A percentile compares a stretch with the other conserved stretches of the same genome.
Evolutionary conservation across 2,329 filamentous ascomycete genomes (phyloP).

Genomic region (Torrubiella hemipterigena): DNA sequence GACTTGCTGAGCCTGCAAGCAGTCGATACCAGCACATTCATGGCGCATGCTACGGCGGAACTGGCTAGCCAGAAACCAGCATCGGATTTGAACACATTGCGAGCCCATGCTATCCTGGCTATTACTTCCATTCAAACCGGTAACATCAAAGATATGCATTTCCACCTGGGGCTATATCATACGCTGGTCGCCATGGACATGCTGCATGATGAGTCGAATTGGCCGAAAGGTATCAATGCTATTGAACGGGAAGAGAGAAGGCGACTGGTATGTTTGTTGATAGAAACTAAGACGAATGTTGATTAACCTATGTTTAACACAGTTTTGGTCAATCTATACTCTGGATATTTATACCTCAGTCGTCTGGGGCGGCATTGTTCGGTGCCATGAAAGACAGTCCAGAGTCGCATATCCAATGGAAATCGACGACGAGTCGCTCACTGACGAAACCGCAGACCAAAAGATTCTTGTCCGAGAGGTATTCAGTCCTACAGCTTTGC

Average conservation of each 20-base stretch:
- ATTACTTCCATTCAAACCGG: slow-evolving; percentile 39
- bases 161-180: slow-evolving; percentile 37
- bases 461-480: slow-evolving; percentile 3
- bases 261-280: slow-evolving; percentile 25
- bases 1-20: slow-evolving; percentile 27
- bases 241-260: slow-evolving; percentile 34
- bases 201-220: slow-evolving; percentile 40
- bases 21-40: background rate
- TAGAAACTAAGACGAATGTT: background rate
- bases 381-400: slow-evolving; percentile 12
- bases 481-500: slow-evolving; percentile 3
- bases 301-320: slow-evolving; percentile 1
- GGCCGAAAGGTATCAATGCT: slow-evolving; percentile 30
- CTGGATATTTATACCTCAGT: slow-evolving; percentile 41
- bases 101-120: slow-evolving; percentile 34
- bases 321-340: slow-evolving; percentile 46
- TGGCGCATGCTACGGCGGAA: background rate
- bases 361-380: slow-evolving; percentile 28
- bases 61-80: background rate
- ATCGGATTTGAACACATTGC: slow-evolving; percentile 25
- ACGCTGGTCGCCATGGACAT: slow-evolving; percentile 33
- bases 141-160: slow-evolving; percentile 33
- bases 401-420: slow-evolving; percentile 13
- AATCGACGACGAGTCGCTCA: slow-evolving; percentile 30
- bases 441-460: slow-evolving; percentile 7